Percentiles rank a stretch among this genome's conserved stretches.
Conservation (phyloP, 208 protist genomes). For the Trypanosoma mega region DNA sequence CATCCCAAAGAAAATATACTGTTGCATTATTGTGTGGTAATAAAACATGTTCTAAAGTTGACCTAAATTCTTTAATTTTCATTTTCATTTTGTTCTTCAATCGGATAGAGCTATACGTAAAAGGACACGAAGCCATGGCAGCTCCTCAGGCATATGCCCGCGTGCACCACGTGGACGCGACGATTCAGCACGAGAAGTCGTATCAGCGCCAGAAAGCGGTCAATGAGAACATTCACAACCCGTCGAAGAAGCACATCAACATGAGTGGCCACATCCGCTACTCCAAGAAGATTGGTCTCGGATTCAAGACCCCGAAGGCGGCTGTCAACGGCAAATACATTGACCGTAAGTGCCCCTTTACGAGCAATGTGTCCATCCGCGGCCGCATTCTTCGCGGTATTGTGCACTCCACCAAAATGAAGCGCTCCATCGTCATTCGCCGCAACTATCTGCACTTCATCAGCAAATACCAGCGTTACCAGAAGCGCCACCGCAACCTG, state of each 20-base stretch:
- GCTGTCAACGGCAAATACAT: constrained; percentile 99
- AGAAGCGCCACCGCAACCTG: constrained; percentile 99
- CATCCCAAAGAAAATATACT: too few relatives aligned
- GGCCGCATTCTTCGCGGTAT: constrained; percentile 98
- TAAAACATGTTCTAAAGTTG: too few relatives aligned
- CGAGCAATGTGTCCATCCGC: constrained; percentile 99
- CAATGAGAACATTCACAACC: constrained; percentile 87
- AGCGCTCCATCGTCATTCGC: constrained; percentile 98
- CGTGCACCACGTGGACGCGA: constrained; percentile 70
- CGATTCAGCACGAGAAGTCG: constrained; percentile 90
- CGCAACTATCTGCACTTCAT: constrained; percentile 99
- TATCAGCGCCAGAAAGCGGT: constrained; percentile 92
- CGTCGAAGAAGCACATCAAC: constrained; percentile 51
- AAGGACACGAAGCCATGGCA: constrained; percentile 11
- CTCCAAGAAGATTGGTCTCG: constrained; percentile 97
- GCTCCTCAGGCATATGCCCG: constrained; percentile 60
- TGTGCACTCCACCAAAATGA: constrained; percentile 99
- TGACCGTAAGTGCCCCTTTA: constrained; percentile 99
- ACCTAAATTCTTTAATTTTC: constrained; percentile 15
- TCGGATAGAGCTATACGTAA: neutral
- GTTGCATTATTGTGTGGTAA: too few relatives aligned
- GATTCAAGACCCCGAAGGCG: constrained; percentile 98
- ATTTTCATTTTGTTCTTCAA: constrained; percentile 17
- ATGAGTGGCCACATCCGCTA: constrained; percentile 92
- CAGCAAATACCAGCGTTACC: constrained; percentile 99